Conservation (phyloP, 805 yeast genomes). For the Ogataea thermomethanolica region DNA sequence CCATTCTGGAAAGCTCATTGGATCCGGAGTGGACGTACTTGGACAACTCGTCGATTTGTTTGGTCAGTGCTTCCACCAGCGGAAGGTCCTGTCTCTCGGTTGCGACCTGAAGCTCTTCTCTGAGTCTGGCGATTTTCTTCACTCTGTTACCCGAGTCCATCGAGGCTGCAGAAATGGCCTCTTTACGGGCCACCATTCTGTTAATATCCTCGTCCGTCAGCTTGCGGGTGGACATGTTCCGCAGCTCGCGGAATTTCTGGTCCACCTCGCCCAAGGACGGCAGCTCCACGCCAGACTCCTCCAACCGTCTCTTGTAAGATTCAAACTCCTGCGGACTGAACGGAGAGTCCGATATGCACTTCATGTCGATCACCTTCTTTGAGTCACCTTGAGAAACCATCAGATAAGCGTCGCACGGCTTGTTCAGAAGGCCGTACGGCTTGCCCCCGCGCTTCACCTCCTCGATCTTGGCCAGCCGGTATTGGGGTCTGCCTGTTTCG, state of each 20-base stretch:
- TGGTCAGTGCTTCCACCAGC: constrained; percentile 43
- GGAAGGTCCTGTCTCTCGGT: constrained; percentile 49
- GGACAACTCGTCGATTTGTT: constrained; percentile 38
- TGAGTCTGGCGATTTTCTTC: constrained; percentile 63
- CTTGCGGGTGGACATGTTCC: constrained; percentile 58
- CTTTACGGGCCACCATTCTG: constrained; percentile 71
- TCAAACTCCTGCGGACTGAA: constrained; percentile 70
- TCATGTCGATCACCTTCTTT: constrained; percentile 72
- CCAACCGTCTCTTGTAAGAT: constrained; percentile 59
- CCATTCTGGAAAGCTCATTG: constrained; percentile 47
- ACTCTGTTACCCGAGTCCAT: constrained; percentile 72
- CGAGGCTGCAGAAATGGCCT: constrained; percentile 50
- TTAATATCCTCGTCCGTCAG: constrained; percentile 73
- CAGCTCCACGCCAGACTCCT: constrained; percentile 50
- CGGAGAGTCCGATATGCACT: constrained; percentile 73
- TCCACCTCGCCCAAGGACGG: constrained; percentile 66
- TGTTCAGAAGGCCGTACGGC: constrained; percentile 41
- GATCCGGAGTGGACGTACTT: constrained; percentile 33
- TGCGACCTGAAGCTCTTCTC: constrained; percentile 76
- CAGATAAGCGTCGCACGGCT: constrained; percentile 50
- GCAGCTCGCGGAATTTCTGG: constrained; percentile 59
- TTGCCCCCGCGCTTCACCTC: constrained; percentile 43
- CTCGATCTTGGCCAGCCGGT: constrained; percentile 81
- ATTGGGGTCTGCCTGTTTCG: constrained; percentile 58
- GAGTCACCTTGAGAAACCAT: constrained; percentile 79